Conservation (phyloP, 495 filamentous ascomycete species). For the Pyronema domesticum region DNA sequence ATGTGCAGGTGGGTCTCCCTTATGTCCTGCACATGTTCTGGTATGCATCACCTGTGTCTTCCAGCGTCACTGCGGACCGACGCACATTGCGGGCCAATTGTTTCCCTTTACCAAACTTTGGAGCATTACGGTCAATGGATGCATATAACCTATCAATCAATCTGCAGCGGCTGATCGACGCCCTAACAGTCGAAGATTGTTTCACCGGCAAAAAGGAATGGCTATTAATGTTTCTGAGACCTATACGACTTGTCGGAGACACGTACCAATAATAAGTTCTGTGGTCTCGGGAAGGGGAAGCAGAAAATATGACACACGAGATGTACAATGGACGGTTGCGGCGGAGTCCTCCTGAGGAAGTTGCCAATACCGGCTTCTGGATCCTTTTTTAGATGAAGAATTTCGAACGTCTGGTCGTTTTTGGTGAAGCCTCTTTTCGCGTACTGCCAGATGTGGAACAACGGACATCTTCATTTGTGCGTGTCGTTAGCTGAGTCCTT, state of each 20-base stretch:
- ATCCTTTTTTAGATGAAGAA: background rate
- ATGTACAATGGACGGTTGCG: background rate
- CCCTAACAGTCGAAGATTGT: background rate
- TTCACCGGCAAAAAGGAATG: background rate
- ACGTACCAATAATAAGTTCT: background rate
- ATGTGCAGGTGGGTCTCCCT: background rate
- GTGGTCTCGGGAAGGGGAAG: background rate
- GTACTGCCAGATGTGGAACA: background rate
- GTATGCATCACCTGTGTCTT: background rate
- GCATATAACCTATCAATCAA: background rate
- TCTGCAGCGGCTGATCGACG: slow-evolving; percentile 5
- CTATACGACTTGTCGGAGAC: slow-evolving; percentile 3
- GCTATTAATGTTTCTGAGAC: background rate
- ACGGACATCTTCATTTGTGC: background rate
- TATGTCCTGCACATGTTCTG: background rate
- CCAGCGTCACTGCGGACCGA: background rate
- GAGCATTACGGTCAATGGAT: background rate
- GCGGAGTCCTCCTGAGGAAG: background rate
- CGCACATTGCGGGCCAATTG: background rate
- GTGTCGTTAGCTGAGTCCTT: background rate
- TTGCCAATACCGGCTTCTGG: background rate
- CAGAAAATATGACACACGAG: background rate
- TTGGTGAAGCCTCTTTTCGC: background rate
- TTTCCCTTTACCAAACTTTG: background rate
- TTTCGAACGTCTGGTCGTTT: background rate